These are phyloP conservation scores for Naganishia randhawae DNA, from an alignment of 768 basidiomycete species.

Conservation along the genomic window DNA sequence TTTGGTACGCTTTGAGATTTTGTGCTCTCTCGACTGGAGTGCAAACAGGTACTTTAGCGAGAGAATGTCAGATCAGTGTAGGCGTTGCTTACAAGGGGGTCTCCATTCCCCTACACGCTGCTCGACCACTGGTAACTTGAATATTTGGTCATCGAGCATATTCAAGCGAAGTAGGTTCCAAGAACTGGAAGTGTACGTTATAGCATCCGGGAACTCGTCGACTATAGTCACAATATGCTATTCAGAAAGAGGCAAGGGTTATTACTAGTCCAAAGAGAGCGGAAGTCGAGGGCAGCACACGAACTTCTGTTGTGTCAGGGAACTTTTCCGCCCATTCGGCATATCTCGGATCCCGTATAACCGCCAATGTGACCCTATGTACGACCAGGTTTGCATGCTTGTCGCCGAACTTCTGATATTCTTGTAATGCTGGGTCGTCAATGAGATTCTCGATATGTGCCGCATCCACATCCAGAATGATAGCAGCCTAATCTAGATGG, in stretches of 20 bases:
- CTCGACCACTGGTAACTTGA: slow-evolving; percentile 62
- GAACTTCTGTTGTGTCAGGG: slow-evolving; percentile 60
- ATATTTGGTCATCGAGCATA: slow-evolving; percentile 67
- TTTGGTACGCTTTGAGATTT: slow-evolving; percentile 29
- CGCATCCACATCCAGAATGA: slow-evolving; percentile 51
- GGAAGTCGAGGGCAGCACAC: slow-evolving; percentile 37
- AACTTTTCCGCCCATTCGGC: slow-evolving; percentile 69
- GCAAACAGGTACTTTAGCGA: slow-evolving; percentile 53
- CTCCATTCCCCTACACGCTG: neutral
- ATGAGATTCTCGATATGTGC: slow-evolving; percentile 22
- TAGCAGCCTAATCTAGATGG: slow-evolving; percentile 53
- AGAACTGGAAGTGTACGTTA: slow-evolving; percentile 71
- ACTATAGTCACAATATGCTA: slow-evolving; percentile 75
- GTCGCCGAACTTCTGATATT: slow-evolving; percentile 16
- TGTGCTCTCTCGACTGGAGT: slow-evolving; percentile 30
- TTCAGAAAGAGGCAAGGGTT: neutral
- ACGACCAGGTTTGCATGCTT: slow-evolving; percentile 51
- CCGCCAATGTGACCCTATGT: slow-evolving; percentile 68
- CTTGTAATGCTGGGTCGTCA: neutral
- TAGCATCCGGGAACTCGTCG: slow-evolving; percentile 60
- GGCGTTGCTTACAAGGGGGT: slow-evolving; percentile 47
- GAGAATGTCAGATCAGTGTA: slow-evolving; percentile 38
- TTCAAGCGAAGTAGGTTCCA: slow-evolving; percentile 69
- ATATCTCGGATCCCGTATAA: slow-evolving; percentile 69
- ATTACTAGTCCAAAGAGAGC: neutral